Conservation (phyloP, 2,329 filamentous ascomycete genomes). For the Talaromyces verruculosus region DNA sequence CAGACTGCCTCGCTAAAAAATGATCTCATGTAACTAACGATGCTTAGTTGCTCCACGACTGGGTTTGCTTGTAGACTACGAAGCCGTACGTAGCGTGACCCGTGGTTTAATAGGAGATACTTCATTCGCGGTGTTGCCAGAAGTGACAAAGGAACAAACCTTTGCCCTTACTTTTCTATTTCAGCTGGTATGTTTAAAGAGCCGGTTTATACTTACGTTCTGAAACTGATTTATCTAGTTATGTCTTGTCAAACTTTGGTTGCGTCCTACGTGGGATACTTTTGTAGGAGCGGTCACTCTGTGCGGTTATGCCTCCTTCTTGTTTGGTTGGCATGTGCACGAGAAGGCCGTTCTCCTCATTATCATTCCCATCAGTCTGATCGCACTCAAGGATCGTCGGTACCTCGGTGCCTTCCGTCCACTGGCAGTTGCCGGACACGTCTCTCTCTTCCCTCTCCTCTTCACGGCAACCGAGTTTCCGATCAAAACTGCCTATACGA, state of each 20-base stretch:
- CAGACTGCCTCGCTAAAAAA: conserved; percentile 32
- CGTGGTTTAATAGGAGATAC: conserved; percentile 91
- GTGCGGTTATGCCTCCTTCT: conserved; percentile 92
- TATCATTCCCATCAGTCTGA: conserved; percentile 90
- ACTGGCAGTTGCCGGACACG: conserved; percentile 87
- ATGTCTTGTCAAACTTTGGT: conserved; percentile 78
- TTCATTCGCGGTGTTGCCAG: conserved; percentile 86
- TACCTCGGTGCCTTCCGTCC: conserved; percentile 91
- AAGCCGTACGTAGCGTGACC: conserved; percentile 84
- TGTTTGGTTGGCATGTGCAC: conserved; percentile 98
- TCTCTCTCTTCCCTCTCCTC: conserved; percentile 89
- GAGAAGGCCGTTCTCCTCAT: conserved; percentile 95
- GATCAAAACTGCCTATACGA: conserved; percentile 88
- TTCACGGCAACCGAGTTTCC: conserved; percentile 93
- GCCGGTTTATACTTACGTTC: background rate
- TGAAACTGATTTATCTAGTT: conserved; percentile 46
- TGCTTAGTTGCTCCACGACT: conserved; percentile 73
- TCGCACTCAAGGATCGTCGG: conserved; percentile 84
- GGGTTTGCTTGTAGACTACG: conserved; percentile 68
- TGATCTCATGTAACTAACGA: conserved; percentile 21
- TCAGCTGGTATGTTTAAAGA: conserved; percentile 58
- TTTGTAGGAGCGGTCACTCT: conserved; percentile 89
- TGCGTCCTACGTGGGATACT: conserved; percentile 76
- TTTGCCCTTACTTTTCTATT: conserved; percentile 81
- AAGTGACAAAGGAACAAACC: conserved; percentile 76